phyloP scores from a whole-genome alignment of 768 basidiomycete species.

The Xerocomellus dryophilus region DNA sequence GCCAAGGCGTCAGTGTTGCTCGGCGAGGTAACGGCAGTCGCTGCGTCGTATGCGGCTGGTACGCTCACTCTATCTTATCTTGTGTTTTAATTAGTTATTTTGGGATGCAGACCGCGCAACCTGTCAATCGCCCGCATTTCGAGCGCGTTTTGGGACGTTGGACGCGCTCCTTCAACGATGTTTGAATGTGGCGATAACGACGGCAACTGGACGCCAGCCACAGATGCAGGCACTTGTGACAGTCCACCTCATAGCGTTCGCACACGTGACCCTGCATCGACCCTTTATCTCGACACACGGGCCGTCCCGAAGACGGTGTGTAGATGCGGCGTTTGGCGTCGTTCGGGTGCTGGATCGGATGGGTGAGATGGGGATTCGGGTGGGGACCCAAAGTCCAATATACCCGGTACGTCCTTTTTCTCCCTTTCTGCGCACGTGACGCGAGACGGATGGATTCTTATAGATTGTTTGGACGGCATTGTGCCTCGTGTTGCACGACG shows the following conservation, averaged over 20 bases:
- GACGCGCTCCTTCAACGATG: slow-evolving; percentile 43
- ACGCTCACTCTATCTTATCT: not conserved
- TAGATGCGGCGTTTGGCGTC: slow-evolving; percentile 14
- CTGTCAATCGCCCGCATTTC: slow-evolving; percentile 43
- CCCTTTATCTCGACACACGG: slow-evolving; percentile 15
- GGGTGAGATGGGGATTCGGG: not conserved
- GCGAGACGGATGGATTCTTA: not conserved
- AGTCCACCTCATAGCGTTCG: slow-evolving; percentile 25
- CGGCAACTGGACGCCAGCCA: not conserved
- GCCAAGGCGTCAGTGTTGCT: slow-evolving; percentile 36
- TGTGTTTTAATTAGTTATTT: not conserved
- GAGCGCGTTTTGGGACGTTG: slow-evolving; percentile 43
- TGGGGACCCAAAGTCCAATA: slow-evolving; percentile 12
- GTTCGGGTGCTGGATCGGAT: slow-evolving; percentile 16
- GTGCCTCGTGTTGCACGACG: slow-evolving; percentile 22
- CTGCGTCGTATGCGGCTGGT: slow-evolving; percentile 31
- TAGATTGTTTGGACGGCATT: slow-evolving; percentile 26
- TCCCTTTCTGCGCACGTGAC: not conserved
- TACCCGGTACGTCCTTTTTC: slow-evolving; percentile 14
- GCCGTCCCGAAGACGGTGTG: slow-evolving; percentile 14
- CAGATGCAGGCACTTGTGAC: slow-evolving; percentile 9
- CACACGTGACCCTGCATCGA: slow-evolving; percentile 23
- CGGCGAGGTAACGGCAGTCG: slow-evolving; percentile 31
- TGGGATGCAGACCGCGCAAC: slow-evolving; percentile 37
- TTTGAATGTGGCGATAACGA: slow-evolving; percentile 9